Conservation (phyloP, 306 rosid species). For the Pyrus communis region DNA sequence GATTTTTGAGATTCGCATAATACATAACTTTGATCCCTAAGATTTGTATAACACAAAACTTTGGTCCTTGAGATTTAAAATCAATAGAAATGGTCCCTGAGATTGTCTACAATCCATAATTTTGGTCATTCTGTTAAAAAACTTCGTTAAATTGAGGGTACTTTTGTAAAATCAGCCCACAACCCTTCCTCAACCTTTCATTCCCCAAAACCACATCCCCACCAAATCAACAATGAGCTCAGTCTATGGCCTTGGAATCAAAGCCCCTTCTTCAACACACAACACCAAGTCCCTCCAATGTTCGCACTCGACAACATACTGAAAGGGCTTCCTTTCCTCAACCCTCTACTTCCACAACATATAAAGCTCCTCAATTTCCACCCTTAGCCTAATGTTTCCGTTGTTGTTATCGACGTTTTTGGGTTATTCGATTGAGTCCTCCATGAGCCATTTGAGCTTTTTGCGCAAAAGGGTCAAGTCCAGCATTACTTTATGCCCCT, state of each 20-base stretch:
- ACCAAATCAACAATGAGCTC: slow-evolving; percentile 63
- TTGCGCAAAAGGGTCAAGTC: slow-evolving; percentile 53
- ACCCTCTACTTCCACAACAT: slow-evolving; percentile 71
- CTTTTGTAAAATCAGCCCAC: slow-evolving; percentile 57
- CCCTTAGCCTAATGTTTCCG: slow-evolving; percentile 32
- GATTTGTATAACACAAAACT: too few species aligned
- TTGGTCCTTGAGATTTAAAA: too few species aligned
- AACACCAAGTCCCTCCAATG: slow-evolving; percentile 49
- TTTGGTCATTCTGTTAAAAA: too few species aligned
- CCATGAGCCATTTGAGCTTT: slow-evolving; percentile 80
- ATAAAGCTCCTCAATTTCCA: slow-evolving; percentile 51
- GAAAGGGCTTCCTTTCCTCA: slow-evolving; percentile 70
- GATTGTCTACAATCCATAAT: too few species aligned
- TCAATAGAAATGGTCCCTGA: too few species aligned
- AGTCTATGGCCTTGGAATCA: slow-evolving; percentile 93
- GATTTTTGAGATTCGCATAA: too few species aligned
- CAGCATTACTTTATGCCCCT: too few species aligned
- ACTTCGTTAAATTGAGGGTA: too few species aligned
- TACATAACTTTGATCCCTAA: too few species aligned
- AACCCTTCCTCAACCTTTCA: slow-evolving; percentile 49
- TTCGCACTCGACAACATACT: slow-evolving; percentile 87
- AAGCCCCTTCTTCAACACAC: slow-evolving; percentile 62
- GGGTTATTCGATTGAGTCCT: slow-evolving; percentile 47
- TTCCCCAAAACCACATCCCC: slow-evolving; percentile 31
- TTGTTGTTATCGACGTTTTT: not conserved